A percentile compares a stretch with the other conserved stretches of the same genome.
These are phyloP conservation scores for Solanum sitiens DNA, from an alignment of 257 asterid genomes.

Conservation along the genomic window DNA sequence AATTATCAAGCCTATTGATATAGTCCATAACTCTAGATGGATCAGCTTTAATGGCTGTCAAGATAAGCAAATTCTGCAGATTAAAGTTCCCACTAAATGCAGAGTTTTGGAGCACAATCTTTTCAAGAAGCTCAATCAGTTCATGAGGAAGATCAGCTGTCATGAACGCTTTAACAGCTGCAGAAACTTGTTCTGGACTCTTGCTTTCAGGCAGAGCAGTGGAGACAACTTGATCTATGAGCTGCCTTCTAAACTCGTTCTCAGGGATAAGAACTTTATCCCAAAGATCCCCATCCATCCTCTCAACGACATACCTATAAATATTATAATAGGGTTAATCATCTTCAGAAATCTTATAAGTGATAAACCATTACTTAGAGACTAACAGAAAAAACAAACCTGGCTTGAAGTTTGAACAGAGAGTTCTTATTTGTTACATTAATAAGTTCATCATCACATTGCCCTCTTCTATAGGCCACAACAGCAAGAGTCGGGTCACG, in stretches of 20 bases:
- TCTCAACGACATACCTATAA: conserved; percentile 88
- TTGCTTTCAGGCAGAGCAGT: conserved; percentile 99
- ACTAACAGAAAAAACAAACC: conserved; percentile 40
- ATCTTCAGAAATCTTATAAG: conserved; percentile 1
- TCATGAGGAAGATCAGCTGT: conserved; percentile 99
- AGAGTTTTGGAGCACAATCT: conserved; percentile 95
- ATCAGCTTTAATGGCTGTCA: conserved; percentile 97
- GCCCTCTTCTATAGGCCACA: conserved; percentile 98
- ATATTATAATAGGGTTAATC: conserved; percentile 49
- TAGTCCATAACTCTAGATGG: conserved; percentile 98
- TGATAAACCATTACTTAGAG: neutral
- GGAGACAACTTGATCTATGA: conserved; percentile 97
- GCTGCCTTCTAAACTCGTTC: conserved; percentile 91
- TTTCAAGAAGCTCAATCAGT: conserved; percentile 94
- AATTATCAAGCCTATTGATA: conserved; percentile 88
- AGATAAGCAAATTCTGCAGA: conserved; percentile 79
- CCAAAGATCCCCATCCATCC: conserved; percentile 99
- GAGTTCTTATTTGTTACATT: conserved; percentile 93
- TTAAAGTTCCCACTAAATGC: conserved; percentile 97
- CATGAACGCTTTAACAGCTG: conserved; percentile 99
- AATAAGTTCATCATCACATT: conserved; percentile 93
- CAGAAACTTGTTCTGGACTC: conserved; percentile 99
- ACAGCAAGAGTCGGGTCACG: conserved; percentile 99
- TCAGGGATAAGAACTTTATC: conserved; percentile 86
- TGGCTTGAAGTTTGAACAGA: conserved; percentile 92